A percentile compares a stretch with the other conserved stretches of the same genome.
phyloP scores from a whole-genome alignment of 192 early-diverging fungal species.

The Coemansia sp. region DNA sequence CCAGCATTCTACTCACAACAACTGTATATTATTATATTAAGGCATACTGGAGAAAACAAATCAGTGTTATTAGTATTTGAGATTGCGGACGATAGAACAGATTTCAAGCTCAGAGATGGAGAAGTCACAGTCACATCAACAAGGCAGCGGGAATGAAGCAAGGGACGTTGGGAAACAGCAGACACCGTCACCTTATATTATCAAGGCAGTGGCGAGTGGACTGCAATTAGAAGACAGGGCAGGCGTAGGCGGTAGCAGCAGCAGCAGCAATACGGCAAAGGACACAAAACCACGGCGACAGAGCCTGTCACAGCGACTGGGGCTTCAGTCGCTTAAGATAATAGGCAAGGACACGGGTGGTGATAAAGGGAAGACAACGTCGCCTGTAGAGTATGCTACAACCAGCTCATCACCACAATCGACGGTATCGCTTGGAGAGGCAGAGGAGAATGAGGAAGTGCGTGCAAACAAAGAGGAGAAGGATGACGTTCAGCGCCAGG shows the following conservation, averaged over 20 bases:
- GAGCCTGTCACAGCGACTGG: constrained; percentile 50
- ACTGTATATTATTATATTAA: not conserved
- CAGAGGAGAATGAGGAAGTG: not conserved
- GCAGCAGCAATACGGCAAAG: not conserved
- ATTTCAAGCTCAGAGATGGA: not conserved
- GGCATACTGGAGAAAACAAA: not conserved
- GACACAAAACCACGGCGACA: constrained; percentile 27
- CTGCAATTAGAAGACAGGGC: constrained; percentile 14
- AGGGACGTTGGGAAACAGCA: not conserved
- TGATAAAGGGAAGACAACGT: not conserved
- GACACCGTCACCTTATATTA: constrained; percentile 14
- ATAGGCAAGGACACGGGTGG: not conserved
- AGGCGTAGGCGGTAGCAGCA: not conserved
- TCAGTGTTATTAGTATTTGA: too few species aligned
- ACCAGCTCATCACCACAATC: constrained; percentile 1
- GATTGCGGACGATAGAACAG: not conserved
- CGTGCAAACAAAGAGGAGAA: not conserved
- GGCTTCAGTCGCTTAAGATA: constrained; percentile 18
- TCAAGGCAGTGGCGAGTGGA: constrained; percentile 26
- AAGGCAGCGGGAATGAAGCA: not conserved
- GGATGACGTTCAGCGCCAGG: not conserved
- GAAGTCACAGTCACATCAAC: not conserved
- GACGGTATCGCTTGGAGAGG: not conserved
- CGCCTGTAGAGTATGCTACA: not conserved
- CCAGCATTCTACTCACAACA: too few species aligned